Percentiles rank a stretch among this genome's conserved stretches.
phyloP scores from a whole-genome alignment of 352 stramenopile species.

The Blastocystis sp. region DNA sequence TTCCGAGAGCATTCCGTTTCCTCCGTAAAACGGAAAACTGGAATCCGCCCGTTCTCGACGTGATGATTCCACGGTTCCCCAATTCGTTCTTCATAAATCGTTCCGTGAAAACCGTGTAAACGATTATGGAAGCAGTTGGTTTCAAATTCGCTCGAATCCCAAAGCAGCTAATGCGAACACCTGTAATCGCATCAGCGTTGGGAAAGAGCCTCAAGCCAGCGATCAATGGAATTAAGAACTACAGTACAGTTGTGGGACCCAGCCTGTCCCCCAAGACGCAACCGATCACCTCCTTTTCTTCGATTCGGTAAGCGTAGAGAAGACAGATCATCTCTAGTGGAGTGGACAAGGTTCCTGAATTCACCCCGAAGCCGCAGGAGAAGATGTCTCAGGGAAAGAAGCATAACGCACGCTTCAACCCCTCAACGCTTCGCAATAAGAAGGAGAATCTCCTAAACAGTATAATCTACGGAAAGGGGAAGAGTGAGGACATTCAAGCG shows the following conservation, averaged over 20 bases:
- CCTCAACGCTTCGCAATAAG: not conserved
- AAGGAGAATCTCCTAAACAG: conserved; percentile 36
- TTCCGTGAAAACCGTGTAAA: not conserved
- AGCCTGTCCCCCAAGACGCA: not conserved
- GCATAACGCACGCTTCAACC: not conserved
- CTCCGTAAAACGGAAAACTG: too few species aligned
- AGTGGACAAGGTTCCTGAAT: conserved; percentile 35
- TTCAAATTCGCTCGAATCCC: conserved; percentile 15
- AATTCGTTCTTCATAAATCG: not conserved
- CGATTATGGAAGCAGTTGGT: conserved; percentile 33
- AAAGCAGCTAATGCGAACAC: conserved; percentile 36
- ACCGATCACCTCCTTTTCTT: conserved; percentile 7
- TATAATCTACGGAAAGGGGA: conserved; percentile 19
- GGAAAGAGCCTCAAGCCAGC: conserved; percentile 6
- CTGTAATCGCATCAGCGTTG: not conserved
- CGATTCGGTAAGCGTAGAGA: not conserved
- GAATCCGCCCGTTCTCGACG: too few species aligned
- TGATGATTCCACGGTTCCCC: conserved; percentile 26
- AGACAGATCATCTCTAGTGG: not conserved
- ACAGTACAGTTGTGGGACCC: not conserved
- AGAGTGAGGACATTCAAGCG: not conserved
- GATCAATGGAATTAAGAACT: conserved; percentile 28
- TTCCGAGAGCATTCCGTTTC: too few species aligned
- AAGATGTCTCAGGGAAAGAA: not conserved
- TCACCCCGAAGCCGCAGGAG: conserved; percentile 9